These are phyloP conservation scores for Apiospora saccharicola DNA, from an alignment of 2,329 filamentous ascomycete genomes.

Conservation along the genomic window DNA sequence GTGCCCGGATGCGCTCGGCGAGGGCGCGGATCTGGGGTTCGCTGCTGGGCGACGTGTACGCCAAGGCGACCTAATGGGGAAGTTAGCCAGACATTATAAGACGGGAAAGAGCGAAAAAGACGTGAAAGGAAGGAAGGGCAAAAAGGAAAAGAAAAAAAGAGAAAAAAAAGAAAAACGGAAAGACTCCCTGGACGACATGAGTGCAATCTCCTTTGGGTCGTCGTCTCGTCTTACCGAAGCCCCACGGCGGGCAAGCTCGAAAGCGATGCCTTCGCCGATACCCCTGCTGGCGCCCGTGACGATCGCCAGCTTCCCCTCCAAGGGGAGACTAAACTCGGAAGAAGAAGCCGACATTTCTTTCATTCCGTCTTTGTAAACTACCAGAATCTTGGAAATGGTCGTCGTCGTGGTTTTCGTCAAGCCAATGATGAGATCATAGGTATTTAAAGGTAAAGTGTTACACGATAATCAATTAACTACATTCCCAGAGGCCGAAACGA, in stretches of 20 bases:
- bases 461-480: not conserved
- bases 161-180: not conserved
- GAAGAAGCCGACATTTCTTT: not conserved
- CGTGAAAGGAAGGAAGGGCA: not conserved
- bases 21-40: slow-evolving; percentile 66
- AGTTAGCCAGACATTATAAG: not conserved
- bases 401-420: too few relatives aligned
- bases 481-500: not conserved
- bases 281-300: slow-evolving; percentile 57
- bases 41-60: slow-evolving; percentile 70
- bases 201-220: slow-evolving; percentile 55
- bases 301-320: slow-evolving; percentile 41
- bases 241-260: slow-evolving; percentile 57
- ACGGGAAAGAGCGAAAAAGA: not conserved
- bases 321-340: slow-evolving; percentile 25
- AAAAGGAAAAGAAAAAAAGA: not conserved
- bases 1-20: slow-evolving; percentile 63
- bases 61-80: slow-evolving; percentile 53
- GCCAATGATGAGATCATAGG: not conserved
- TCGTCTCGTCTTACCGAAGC: slow-evolving; percentile 49
- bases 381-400: too few relatives aligned
- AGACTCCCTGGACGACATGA: slow-evolving; percentile 43
- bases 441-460: not conserved
- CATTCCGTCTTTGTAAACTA: not conserved
- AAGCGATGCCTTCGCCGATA: slow-evolving; percentile 54